Percentiles rank a stretch among this genome's conserved stretches.
These are phyloP conservation scores for Monosporozyma servazzii DNA, from an alignment of 805 yeast species.

Conservation along the genomic window DNA sequence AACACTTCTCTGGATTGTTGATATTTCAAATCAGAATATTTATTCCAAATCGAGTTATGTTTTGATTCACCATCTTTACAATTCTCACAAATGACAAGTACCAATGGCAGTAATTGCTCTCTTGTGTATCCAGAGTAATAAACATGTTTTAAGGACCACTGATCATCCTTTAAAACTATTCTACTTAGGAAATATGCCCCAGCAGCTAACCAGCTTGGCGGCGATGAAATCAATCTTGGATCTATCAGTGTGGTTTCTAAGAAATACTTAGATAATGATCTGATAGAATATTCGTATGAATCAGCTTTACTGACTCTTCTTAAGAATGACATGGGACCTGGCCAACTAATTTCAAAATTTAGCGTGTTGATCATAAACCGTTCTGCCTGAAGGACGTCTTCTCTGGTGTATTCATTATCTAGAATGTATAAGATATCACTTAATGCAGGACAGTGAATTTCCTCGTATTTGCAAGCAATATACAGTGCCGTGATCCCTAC, in stretches of 20 bases:
- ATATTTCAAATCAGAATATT: constrained; percentile 72
- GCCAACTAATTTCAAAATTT: constrained; percentile 91
- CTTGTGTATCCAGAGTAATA: constrained; percentile 84
- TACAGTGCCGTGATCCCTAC: constrained; percentile 91
- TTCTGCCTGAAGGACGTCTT: constrained; percentile 78
- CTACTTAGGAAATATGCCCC: constrained; percentile 80
- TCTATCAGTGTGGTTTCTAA: constrained; percentile 86
- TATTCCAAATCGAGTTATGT: constrained; percentile 73
- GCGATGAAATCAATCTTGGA: constrained; percentile 71
- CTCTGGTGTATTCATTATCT: constrained; percentile 68
- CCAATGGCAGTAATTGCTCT: constrained; percentile 67
- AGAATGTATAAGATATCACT: constrained; percentile 85
- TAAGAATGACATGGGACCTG: constrained; percentile 93
- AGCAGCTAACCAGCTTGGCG: constrained; percentile 90
- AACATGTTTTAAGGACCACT: constrained; percentile 76
- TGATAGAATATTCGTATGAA: constrained; percentile 80
- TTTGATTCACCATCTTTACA: constrained; percentile 46
- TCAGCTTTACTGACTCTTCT: constrained; percentile 93
- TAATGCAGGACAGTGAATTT: constrained; percentile 83
- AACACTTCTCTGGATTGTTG: constrained; percentile 48
- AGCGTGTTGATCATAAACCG: constrained; percentile 82
- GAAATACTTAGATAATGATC: constrained; percentile 84
- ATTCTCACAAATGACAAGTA: constrained; percentile 53
- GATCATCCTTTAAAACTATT: constrained; percentile 58
- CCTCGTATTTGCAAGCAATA: constrained; percentile 93